phyloP scores from a whole-genome alignment of 305 asterid genomes.

The Striga hermonthica region DNA sequence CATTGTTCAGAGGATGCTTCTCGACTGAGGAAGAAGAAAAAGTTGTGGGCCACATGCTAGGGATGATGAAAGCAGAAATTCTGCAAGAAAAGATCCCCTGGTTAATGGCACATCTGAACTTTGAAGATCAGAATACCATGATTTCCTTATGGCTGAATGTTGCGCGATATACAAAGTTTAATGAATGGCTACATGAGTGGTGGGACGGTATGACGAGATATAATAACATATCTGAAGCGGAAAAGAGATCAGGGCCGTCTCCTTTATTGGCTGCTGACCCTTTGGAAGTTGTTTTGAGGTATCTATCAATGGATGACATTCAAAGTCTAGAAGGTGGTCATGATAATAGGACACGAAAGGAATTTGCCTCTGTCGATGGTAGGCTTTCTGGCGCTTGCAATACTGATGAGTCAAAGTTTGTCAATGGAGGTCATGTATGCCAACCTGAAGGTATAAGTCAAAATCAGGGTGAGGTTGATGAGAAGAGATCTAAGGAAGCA shows the following conservation, averaged over 20 bases:
- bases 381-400: constrained; percentile 35
- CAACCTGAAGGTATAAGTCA: constrained; percentile 24
- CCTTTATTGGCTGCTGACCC: constrained; percentile 49
- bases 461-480: constrained; percentile 38
- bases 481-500: constrained; percentile 39
- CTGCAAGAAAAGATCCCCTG: constrained; percentile 75
- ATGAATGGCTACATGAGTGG: constrained; percentile 89
- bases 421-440: constrained; percentile 29
- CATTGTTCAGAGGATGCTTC: constrained; percentile 59
- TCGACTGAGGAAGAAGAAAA: constrained; percentile 76
- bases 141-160: constrained; percentile 65
- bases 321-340: constrained; percentile 32
- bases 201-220: constrained; percentile 64
- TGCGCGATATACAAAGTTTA: constrained; percentile 61
- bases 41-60: constrained; percentile 75
- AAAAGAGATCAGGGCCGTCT: constrained; percentile 43
- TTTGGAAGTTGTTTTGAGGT: constrained; percentile 58
- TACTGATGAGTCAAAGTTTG: constrained; percentile 32
- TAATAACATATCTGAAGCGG: constrained; percentile 34
- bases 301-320: constrained; percentile 45
- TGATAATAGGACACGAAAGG: constrained; percentile 29
- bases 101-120: constrained; percentile 62
- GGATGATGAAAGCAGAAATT: constrained; percentile 57
- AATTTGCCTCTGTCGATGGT: constrained; percentile 25
- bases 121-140: constrained; percentile 55